Evolutionary conservation across 108 stramenopile species (phyloP).

Genomic region (Skeletonema tropicum): DNA sequence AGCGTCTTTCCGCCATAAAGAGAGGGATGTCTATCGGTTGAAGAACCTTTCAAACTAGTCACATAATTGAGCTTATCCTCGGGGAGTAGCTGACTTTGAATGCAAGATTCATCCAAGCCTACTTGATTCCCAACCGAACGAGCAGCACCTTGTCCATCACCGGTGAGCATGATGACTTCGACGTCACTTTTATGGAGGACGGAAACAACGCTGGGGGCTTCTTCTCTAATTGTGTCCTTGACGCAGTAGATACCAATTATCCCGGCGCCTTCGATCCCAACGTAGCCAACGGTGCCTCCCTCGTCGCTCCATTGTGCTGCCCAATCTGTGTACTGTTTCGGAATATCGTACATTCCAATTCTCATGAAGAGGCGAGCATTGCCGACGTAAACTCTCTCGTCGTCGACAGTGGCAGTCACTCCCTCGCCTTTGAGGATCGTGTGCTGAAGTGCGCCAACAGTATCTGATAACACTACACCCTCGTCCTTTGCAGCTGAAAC

Average conservation of each 20-base stretch:
- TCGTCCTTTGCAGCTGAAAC: slow-evolving; percentile 80
- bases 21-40: slow-evolving; percentile 9
- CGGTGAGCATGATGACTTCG: slow-evolving; percentile 96
- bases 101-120: slow-evolving; percentile 59
- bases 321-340: slow-evolving; percentile 31
- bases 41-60: slow-evolving; percentile 51
- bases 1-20: slow-evolving; percentile 20
- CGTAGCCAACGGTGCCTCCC: slow-evolving; percentile 86
- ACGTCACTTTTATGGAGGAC: slow-evolving; percentile 59
- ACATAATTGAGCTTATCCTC: slow-evolving; percentile 86
- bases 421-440: slow-evolving; percentile 87
- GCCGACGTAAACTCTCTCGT: slow-evolving; percentile 71
- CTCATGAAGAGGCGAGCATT: slow-evolving; percentile 76
- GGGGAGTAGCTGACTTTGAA: slow-evolving; percentile 73
- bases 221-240: slow-evolving; percentile 73
- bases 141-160: slow-evolving; percentile 94
- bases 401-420: slow-evolving; percentile 65
- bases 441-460: slow-evolving; percentile 55
- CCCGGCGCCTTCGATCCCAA: slow-evolving; percentile 71
- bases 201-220: slow-evolving; percentile 64
- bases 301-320: slow-evolving; percentile 59
- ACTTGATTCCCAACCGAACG: slow-evolving; percentile 81
- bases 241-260: slow-evolving; percentile 84
- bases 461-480: slow-evolving; percentile 49
- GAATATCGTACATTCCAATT: slow-evolving; percentile 57